Evolutionary conservation across 805 yeast genomes (phyloP).

Genomic region (Candida gorgasii): DNA sequence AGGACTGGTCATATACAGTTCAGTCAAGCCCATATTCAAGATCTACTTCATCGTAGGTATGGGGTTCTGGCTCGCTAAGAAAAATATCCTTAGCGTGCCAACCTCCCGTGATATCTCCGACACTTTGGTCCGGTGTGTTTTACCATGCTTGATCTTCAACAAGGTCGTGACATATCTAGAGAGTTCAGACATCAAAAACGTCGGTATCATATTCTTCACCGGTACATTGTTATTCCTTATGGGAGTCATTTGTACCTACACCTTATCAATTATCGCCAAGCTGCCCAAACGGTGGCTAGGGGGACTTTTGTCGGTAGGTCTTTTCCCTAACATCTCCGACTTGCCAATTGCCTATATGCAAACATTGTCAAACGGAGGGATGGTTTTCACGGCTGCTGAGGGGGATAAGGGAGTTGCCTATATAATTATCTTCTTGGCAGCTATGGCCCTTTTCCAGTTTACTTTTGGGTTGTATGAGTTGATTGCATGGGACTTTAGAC

Average conservation of each 20-base stretch:
- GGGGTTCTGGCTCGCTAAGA: slow-evolving; percentile 65
- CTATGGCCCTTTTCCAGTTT: slow-evolving; percentile 68
- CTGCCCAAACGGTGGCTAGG: slow-evolving; percentile 77
- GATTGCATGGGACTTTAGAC: slow-evolving; percentile 68
- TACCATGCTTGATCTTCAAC: slow-evolving; percentile 76
- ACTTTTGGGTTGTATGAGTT: slow-evolving; percentile 74
- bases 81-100: slow-evolving; percentile 63
- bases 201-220: slow-evolving; percentile 60
- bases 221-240: slow-evolving; percentile 52
- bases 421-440: slow-evolving; percentile 72
- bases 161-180: slow-evolving; percentile 68
- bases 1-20: slow-evolving; percentile 71
- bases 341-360: slow-evolving; percentile 83
- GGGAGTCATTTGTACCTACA: slow-evolving; percentile 50
- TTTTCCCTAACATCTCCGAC: slow-evolving; percentile 79
- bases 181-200: slow-evolving; percentile 64
- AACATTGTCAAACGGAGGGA: slow-evolving; percentile 64
- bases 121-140: slow-evolving; percentile 62
- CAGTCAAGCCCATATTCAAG: slow-evolving; percentile 85
- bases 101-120: slow-evolving; percentile 70
- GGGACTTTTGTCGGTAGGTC: slow-evolving; percentile 69
- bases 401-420: slow-evolving; percentile 81
- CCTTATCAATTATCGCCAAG: slow-evolving; percentile 48
- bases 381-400: slow-evolving; percentile 54
- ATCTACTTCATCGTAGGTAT: slow-evolving; percentile 69